These are phyloP conservation scores for Apiotrichum akiyoshidainum DNA, from an alignment of 1,284 basidiomycete genomes.

Conservation along the genomic window DNA sequence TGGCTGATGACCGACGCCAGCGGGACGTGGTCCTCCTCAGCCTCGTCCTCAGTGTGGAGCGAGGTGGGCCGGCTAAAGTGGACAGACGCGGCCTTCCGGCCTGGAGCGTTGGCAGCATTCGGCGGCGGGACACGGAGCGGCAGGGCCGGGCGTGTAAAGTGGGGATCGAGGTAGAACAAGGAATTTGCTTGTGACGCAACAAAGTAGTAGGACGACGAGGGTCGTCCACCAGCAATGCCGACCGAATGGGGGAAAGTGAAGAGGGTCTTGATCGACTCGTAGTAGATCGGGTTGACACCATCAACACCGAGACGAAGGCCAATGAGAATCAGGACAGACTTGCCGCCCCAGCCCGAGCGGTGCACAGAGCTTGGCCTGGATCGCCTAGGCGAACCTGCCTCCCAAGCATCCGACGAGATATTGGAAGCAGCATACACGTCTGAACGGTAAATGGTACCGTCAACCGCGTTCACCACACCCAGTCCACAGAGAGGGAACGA, in stretches of 20 bases:
- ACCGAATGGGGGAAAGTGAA: slow-evolving; percentile 94
- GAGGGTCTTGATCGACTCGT: slow-evolving; percentile 83
- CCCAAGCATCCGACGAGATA: slow-evolving; percentile 45
- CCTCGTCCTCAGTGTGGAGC: slow-evolving; percentile 6
- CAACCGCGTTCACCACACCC: slow-evolving; percentile 76
- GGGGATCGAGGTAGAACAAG: slow-evolving; percentile 94
- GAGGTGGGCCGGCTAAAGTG: neutral
- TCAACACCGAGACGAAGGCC: slow-evolving; percentile 85
- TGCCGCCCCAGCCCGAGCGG: slow-evolving; percentile 64
- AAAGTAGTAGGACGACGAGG: slow-evolving; percentile 95
- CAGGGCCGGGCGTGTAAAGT: slow-evolving; percentile 78
- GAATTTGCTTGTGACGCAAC: slow-evolving; percentile 85
- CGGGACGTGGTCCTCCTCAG: slow-evolving; percentile 11
- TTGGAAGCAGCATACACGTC: slow-evolving; percentile 81
- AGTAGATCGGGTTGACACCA: slow-evolving; percentile 91
- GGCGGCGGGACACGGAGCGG: slow-evolving; percentile 65
- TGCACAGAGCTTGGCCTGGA: slow-evolving; percentile 16
- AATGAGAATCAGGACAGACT: slow-evolving; percentile 81
- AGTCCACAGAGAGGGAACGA: slow-evolving; percentile 76
- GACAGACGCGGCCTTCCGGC: neutral
- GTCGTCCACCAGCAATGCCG: slow-evolving; percentile 92
- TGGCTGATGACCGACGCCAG: slow-evolving; percentile 2
- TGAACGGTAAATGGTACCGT: slow-evolving; percentile 77
- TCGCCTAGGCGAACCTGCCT: neutral
- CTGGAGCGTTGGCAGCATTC: neutral